Evolutionary conservation across 345 rosid genomes (phyloP).

Genomic region (Eucalyptus camaldulensis): DNA sequence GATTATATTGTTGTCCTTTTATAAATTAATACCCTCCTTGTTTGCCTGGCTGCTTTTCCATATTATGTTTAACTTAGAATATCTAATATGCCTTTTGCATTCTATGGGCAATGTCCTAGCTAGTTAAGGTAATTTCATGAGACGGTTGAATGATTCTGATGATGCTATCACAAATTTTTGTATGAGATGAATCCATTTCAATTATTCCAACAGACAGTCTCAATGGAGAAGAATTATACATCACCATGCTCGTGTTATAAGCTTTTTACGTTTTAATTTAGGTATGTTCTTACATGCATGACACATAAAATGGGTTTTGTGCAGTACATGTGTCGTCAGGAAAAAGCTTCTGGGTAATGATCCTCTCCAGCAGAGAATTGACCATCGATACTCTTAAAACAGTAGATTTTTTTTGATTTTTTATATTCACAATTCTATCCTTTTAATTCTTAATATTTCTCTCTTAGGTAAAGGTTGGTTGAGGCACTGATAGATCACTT

Average conservation of each 20-base stretch:
- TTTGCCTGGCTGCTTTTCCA: background rate
- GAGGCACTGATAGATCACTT: background rate
- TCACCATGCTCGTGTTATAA: background rate
- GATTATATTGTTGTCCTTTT: background rate
- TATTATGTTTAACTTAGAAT: background rate
- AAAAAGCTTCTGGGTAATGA: background rate
- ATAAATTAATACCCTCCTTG: background rate
- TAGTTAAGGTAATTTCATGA: background rate
- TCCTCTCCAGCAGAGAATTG: background rate
- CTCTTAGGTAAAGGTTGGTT: background rate
- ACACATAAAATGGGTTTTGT: background rate
- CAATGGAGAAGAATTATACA: background rate
- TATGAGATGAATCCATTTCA: background rate
- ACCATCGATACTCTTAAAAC: background rate
- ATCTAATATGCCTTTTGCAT: background rate
- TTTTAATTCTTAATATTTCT: background rate
- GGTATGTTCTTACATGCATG: background rate
- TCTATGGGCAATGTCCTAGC: background rate
- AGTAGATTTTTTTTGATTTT: background rate
- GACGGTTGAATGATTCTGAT: background rate
- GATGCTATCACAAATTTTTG: background rate
- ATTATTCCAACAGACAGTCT: background rate
- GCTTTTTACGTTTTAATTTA: background rate
- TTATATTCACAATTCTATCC: background rate
- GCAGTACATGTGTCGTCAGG: background rate